Evolutionary conservation across 176 grass and related monocot genomes (phyloP).

Genomic region (Lolium multiflorum): DNA sequence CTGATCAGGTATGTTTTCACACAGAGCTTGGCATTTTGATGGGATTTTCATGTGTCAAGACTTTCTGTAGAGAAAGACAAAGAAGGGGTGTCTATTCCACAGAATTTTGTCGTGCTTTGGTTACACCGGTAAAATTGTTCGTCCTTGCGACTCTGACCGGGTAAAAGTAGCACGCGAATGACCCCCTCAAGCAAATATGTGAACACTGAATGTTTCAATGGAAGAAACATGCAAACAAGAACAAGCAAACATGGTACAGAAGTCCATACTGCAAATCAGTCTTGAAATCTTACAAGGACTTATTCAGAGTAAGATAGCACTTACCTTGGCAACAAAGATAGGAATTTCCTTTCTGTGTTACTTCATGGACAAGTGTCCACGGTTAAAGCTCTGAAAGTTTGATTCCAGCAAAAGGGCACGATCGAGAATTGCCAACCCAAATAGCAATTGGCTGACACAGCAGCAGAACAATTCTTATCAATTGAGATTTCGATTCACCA

Average conservation of each 20-base stretch:
- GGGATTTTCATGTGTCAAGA: neutral
- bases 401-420: neutral
- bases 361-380: neutral
- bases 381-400: neutral
- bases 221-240: neutral
- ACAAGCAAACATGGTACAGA: neutral
- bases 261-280: neutral
- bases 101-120: neutral
- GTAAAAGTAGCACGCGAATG: conserved; percentile 20
- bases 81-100: neutral
- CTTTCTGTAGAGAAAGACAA: neutral
- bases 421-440: neutral
- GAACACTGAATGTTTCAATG: conserved; percentile 10
- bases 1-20: neutral
- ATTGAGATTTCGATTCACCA: conserved; percentile 22
- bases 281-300: neutral
- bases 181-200: conserved; percentile 3
- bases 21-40: neutral
- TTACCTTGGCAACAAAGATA: conserved; percentile 17
- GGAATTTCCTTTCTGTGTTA: neutral
- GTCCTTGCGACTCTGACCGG: conserved; percentile 1
- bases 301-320: neutral
- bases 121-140: neutral
- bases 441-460: neutral
- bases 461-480: neutral